phyloP scores from a whole-genome alignment of 495 filamentous ascomycete species.

The Gamarada debralockiae region DNA sequence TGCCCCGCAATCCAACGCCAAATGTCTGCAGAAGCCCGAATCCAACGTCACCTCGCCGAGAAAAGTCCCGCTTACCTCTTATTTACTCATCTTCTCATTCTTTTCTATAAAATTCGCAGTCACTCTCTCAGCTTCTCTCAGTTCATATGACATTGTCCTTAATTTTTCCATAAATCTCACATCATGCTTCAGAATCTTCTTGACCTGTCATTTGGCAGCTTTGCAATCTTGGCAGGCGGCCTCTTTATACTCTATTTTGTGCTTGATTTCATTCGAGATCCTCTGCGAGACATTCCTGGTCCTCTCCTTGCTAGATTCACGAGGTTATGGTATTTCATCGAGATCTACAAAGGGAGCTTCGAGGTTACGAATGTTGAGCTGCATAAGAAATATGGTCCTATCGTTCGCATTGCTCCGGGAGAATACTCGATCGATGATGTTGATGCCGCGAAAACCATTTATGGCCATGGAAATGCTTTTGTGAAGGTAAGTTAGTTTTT shows the following conservation, averaged over 20 bases:
- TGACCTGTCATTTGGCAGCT: neutral
- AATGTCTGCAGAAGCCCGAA: no score
- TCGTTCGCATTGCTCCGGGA: slow-evolving; percentile 48
- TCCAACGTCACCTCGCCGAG: no score
- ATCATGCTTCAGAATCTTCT: slow-evolving; percentile 8
- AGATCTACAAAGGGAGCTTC: slow-evolving; percentile 37
- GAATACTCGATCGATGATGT: slow-evolving; percentile 40
- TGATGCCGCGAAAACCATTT: slow-evolving; percentile 22
- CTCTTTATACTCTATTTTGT: neutral
- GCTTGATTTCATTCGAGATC: slow-evolving; percentile 13
- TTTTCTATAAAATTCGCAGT: no score
- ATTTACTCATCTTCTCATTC: no score
- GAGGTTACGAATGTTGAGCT: slow-evolving; percentile 41
- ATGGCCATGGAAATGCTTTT: slow-evolving; percentile 20
- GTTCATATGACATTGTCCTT: no score
- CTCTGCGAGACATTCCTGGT: slow-evolving; percentile 45
- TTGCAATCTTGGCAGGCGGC: neutral
- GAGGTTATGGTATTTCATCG: slow-evolving; percentile 50
- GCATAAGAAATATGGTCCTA: slow-evolving; percentile 44
- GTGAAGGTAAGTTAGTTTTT: slow-evolving; percentile 22
- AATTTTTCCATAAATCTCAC: no score
- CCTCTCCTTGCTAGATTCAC: slow-evolving; percentile 52
- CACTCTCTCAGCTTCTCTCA: no score
- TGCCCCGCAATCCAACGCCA: no score
- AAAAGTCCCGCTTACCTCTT: no score